Base-by-base conservation (phyloP, 495 filamentous ascomycete species). In the Saxispiralis lemnorum region DNA sequence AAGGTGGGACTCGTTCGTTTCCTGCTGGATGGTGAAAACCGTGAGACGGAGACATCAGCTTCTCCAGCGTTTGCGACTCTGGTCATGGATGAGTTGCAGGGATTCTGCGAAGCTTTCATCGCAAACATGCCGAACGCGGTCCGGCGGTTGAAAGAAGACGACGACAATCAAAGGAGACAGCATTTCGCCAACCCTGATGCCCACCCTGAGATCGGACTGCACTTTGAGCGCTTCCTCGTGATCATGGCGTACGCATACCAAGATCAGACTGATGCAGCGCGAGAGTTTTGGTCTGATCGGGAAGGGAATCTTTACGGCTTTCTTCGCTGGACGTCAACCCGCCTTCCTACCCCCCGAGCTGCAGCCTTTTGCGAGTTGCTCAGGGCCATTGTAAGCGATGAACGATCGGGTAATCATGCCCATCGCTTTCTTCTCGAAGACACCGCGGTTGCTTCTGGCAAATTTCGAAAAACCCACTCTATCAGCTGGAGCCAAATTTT, bases 291-390 rank as follows among this genome's bases (percentile, higher is more conserved):
- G 88, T 69, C 67, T 36, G 86, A 92, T 48, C 69, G 76, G 2
- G 92, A 96, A 49, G 79, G 82, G 51, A 93, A 94, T 51, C 64
- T 96, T 34, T 78, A 80, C 49, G 89, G 89, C 5, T 99, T 99
- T 55, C 66, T 99, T 47, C 79, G 86, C 44, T 99, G 92, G 92
- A 83, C 88, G 19, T 93, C 92, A 1, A 77, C 78, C 48, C 71
- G 87, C 49, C 84, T 88, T 49, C 89, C 89, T 7, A 93, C 92
- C 6, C 89, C 89, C 14, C 74, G 92, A 24, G 85, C 85, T 41
- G 86, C 83, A 53, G 86, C 87, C 13, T 96, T 95, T 52, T 95
- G 87, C 59, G 93, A 95, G 59, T 80, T 96, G 76, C 67, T 99
- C 9, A 78, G 82, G 52, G 75, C 85, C 1, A 72, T 99, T 39